Base-by-base conservation (phyloP, 2,329 filamentous ascomycete genomes). In the Scolecobasidium constrictum region DNA sequence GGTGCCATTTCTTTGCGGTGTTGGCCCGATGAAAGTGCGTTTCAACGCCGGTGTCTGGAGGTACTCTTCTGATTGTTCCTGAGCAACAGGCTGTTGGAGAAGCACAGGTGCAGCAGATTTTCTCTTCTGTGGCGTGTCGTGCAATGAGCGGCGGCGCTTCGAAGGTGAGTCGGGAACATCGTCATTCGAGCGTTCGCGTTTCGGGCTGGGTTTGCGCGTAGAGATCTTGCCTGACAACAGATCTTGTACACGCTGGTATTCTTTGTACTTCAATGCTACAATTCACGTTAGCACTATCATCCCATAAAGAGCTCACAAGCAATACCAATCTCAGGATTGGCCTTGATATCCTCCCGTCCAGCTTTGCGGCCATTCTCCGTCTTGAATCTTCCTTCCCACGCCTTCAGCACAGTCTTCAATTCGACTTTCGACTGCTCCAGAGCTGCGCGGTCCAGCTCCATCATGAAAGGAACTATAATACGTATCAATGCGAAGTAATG, bases 1-100 rank as follows among this genome's bases (percentile, higher is more conserved):
- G 16, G 76, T 75, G 20, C 85, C 85, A 56, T 90, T 82, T 47
- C 78, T 77, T 54, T 90, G 85, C 3, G 85, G 85, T 11, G 85
- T 92, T 2, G 85, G 85, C 2, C 83, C 83, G 47, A 92, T 73
- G 1, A 71, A 73, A 4, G 74, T 77, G 2, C 34, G 37, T 9
- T 71, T 66, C 0, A 62, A 62, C 2, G 77, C 36, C 15, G 43
- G 43, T 15, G 38, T 41, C 9, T 74, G 44, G 74, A 77, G 54
- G 81, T 81, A 4, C 81, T 64, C 45, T 71, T 76, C 21, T 78
- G 35, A 34, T 12, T 42, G 26, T 23, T 42, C 54, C 53, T 39
- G 37, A 21, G 34, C 9, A 11, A 15, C 7, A 9, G 16, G 17
- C 16, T 11, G 7, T 13, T 13, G 9, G 16, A 36, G 12, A n/a